Evolutionary conservation across 75 land plant genomes (phyloP), one percentile per base, ranked within the genome.

Genomic region (Isoetes taiwanensis): DNA sequence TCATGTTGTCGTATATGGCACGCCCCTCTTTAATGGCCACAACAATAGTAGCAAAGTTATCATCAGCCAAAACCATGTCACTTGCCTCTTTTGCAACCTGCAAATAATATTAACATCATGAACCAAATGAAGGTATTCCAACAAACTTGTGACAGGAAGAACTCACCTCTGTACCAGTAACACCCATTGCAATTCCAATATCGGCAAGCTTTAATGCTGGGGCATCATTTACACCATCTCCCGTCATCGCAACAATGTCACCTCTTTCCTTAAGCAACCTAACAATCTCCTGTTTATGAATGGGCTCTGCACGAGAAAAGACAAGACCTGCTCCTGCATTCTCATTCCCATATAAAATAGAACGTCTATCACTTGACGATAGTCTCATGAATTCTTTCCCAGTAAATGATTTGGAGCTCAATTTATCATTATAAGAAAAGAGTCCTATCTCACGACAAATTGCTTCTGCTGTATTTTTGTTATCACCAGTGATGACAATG

Each of bases 191-290:
- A 34, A 69, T 69, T 11, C 71, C 71, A 54, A 69, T 69, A 35
- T 69, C 71, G 1, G 71, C 71, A n/a, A 69, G 64, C 59, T 69
- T 69, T 53, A 69, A 56, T n/a, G 71, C 71, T 11, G 71, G 71
- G 17, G 71, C 71, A 56, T 69, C 71, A 56, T 69, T 69, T 39
- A 69, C 71, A 11, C 71, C 71, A 61, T 69, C 71, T 4, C 71
- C 71, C 2, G 71, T 69, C 71, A 69, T 69, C 0, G 71, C 71
- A 16, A 69, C 71, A 16, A 69, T 53, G 21, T 69, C 71, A 8
- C 71, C 71, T 17, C 71, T 58, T 41, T 30, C 32, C 20, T 69
- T 69, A 9, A 69, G 29, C 30, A 69, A 50, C 5, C 71, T 58
- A 11, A 69, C 71, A 34, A 69, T 69, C 53, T 69, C 71, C 32